A percentile compares a stretch with the other conserved stretches of the same genome.
phyloP scores from a whole-genome alignment of 2,329 filamentous ascomycete species.

The Ceratocystis colombiana region DNA sequence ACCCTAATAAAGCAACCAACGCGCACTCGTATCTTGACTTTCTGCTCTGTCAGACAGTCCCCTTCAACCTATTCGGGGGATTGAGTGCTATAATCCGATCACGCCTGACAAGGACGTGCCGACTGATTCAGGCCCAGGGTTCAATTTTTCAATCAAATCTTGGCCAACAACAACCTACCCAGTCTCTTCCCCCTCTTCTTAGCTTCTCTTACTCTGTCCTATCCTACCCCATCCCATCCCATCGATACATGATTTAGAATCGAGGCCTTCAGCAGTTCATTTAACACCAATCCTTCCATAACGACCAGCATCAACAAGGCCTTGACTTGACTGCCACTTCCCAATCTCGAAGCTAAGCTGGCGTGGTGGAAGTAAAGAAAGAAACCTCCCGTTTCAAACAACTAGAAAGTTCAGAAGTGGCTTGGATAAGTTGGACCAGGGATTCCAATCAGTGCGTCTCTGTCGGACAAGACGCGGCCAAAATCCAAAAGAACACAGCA shows the following conservation, averaged over 20 bases:
- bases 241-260: not conserved
- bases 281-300: not conserved
- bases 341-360: not conserved
- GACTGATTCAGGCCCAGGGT: conserved; percentile 10
- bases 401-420: conserved; percentile 12
- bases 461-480: conserved; percentile 21
- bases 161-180: not conserved
- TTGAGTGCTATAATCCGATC: conserved; percentile 10
- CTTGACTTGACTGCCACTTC: not conserved
- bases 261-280: not conserved
- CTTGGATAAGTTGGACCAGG: conserved; percentile 14
- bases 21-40: conserved; percentile 4
- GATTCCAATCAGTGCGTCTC: conserved; percentile 18
- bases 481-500: conserved; percentile 17
- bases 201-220: too few species aligned
- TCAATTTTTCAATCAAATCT: conserved; percentile 8
- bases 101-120: conserved; percentile 8
- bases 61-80: conserved; percentile 2
- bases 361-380: conserved; percentile 8
- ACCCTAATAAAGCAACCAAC: conserved; percentile 1
- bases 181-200: not conserved
- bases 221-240: not conserved
- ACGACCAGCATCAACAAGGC: not conserved
- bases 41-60: conserved; percentile 17
- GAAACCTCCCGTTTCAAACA: conserved; percentile 5